Evolutionary conservation across 805 yeast species (phyloP).

Genomic region (Candida khao-thaluensis): DNA sequence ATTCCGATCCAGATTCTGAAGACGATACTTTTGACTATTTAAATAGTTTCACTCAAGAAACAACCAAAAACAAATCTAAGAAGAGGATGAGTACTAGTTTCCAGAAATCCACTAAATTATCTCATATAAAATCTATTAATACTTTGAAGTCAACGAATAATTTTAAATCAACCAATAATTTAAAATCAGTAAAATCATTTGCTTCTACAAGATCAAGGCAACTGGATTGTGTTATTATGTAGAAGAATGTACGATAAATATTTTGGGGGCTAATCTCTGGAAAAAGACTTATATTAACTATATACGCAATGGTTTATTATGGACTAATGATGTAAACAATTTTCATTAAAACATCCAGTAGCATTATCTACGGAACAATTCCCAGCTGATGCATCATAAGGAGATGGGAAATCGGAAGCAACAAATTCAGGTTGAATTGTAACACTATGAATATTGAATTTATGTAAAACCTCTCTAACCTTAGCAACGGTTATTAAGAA

Average conservation of each 20-base stretch:
- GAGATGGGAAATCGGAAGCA: constrained; percentile 1
- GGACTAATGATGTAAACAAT: constrained; percentile 18
- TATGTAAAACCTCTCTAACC: constrained; percentile 77
- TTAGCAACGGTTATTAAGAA: constrained; percentile 70
- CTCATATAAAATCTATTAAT: background rate
- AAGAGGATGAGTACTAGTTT: background rate
- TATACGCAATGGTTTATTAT: too few species aligned
- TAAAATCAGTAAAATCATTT: background rate
- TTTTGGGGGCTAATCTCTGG: too few species aligned
- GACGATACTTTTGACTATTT: constrained; percentile 26
- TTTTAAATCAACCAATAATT: background rate
- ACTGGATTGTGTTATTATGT: constrained; percentile 15
- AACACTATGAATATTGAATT: constrained; percentile 85
- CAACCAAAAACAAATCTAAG: background rate
- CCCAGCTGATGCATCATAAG: constrained; percentile 22
- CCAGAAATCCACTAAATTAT: background rate
- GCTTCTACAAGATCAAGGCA: constrained; percentile 4
- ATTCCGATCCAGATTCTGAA: constrained; percentile 5
- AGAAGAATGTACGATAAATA: constrained; percentile 1
- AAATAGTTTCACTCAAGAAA: constrained; percentile 19
- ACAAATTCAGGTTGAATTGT: constrained; percentile 95
- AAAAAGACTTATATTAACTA: too few species aligned
- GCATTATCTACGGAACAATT: constrained; percentile 32
- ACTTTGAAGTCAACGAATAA: constrained; percentile 1
- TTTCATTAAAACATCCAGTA: constrained; percentile 30